Conservation (phyloP, 495 filamentous ascomycete species). For the Jackrogersella minutella region DNA sequence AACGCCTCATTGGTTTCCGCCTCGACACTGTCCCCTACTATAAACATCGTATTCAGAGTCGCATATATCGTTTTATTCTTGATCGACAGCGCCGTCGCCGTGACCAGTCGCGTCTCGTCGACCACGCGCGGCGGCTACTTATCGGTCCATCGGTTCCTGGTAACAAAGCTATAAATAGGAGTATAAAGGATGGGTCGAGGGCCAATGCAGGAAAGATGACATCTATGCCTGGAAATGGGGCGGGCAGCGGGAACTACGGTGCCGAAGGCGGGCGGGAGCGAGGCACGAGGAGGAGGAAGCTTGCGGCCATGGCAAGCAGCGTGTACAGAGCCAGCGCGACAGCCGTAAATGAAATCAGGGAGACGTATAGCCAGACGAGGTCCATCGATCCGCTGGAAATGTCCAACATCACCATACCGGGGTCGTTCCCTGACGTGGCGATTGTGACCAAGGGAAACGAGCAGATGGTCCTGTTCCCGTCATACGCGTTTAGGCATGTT, state of each 20-base stretch:
- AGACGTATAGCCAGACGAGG: slow-evolving; percentile 83
- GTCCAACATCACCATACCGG: slow-evolving; percentile 66
- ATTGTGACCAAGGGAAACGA: slow-evolving; percentile 82
- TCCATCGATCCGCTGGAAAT: slow-evolving; percentile 58
- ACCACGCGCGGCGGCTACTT: slow-evolving; percentile 57
- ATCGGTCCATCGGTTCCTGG: slow-evolving; percentile 29
- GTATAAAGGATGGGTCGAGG: slow-evolving; percentile 33
- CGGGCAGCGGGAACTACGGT: slow-evolving; percentile 40
- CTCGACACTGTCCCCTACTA: slow-evolving; percentile 77
- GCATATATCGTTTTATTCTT: slow-evolving; percentile 77
- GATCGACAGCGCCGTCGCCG: slow-evolving; percentile 64
- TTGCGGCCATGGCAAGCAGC: slow-evolving; percentile 65
- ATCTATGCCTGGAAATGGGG: slow-evolving; percentile 38
- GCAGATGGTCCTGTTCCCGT: slow-evolving; percentile 94
- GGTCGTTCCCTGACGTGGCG: slow-evolving; percentile 80
- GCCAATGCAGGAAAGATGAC: slow-evolving; percentile 35
- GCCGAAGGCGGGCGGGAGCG: slow-evolving; percentile 58
- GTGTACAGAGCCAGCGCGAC: slow-evolving; percentile 75
- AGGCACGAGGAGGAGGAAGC: slow-evolving; percentile 76
- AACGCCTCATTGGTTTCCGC: slow-evolving; percentile 70
- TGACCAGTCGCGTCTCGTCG: slow-evolving; percentile 59
- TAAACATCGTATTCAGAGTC: slow-evolving; percentile 72
- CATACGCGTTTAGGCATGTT: slow-evolving; percentile 79
- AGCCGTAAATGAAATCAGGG: slow-evolving; percentile 89
- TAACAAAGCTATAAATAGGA: slow-evolving; percentile 8